Conservation (phyloP, 1,284 basidiomycete genomes). For the Ganoderma sinense region DNA sequence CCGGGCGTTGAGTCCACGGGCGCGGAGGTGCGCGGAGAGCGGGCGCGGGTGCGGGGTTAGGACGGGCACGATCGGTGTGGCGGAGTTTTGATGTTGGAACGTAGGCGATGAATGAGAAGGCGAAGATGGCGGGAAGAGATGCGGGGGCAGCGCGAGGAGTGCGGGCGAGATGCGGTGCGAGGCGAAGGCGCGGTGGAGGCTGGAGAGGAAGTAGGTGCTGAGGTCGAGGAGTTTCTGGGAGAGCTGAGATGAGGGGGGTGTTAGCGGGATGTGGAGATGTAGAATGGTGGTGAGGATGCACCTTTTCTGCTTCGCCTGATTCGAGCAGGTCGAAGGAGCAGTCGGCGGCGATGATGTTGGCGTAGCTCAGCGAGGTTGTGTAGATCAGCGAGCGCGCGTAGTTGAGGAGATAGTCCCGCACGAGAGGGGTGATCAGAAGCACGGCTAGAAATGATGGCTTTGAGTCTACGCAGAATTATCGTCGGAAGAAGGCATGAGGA, state of each 20-base stretch:
- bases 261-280: constrained; percentile 31
- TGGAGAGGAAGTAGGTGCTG: constrained; percentile 46
- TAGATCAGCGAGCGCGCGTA: constrained; percentile 93
- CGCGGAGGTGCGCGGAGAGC: constrained; percentile 71
- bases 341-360: constrained; percentile 78
- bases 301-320: constrained; percentile 68
- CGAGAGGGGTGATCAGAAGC: constrained; percentile 74
- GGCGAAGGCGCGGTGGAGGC: constrained; percentile 44
- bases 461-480: background rate
- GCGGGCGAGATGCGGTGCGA: constrained; percentile 45
- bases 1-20: constrained; percentile 72
- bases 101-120: constrained; percentile 3
- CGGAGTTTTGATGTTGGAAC: constrained; percentile 28
- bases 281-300: constrained; percentile 32
- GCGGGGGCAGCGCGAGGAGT: constrained; percentile 52
- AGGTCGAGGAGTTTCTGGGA: constrained; percentile 50
- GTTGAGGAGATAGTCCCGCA: constrained; percentile 89
- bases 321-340: constrained; percentile 84
- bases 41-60: constrained; percentile 78
- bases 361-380: constrained; percentile 82
- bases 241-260: constrained; percentile 42
- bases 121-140: constrained; percentile 36
- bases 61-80: constrained; percentile 86
- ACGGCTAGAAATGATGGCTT: constrained; percentile 61
- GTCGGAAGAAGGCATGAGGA: background rate